A percentile compares a stretch with the other conserved stretches of the same genome.
These are phyloP conservation scores for Dendrothele bispora DNA, from an alignment of 768 basidiomycete genomes.

Conservation along the genomic window DNA sequence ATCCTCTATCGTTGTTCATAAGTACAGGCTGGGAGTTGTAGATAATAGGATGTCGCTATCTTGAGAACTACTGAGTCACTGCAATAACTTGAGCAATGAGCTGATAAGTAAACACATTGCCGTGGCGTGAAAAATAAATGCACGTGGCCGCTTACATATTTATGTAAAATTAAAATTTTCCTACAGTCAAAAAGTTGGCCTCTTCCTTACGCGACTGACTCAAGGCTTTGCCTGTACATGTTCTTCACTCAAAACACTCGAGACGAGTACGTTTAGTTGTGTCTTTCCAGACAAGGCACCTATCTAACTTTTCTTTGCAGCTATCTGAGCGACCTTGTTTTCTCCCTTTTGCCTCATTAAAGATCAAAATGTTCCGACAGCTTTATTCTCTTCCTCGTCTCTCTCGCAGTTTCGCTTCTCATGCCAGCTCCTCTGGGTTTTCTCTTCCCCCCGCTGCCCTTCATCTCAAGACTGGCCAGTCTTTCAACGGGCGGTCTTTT, in stretches of 20 bases:
- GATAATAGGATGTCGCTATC: too few relatives aligned
- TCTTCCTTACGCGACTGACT: not conserved
- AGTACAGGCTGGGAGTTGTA: too few relatives aligned
- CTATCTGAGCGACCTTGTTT: conserved; percentile 90
- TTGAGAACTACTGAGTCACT: too few relatives aligned
- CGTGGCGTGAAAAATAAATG: too few relatives aligned
- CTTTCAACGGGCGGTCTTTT: conserved; percentile 87
- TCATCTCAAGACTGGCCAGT: conserved; percentile 93
- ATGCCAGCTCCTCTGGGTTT: conserved; percentile 45
- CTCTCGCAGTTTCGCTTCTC: conserved; percentile 66
- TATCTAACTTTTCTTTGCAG: too few relatives aligned
- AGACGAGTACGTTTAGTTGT: conserved; percentile 85
- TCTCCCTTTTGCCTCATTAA: conserved; percentile 55
- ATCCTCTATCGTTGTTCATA: too few relatives aligned
- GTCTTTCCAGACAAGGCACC: too few relatives aligned
- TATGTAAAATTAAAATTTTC: too few relatives aligned
- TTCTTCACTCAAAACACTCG: conserved; percentile 84
- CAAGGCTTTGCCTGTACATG: conserved; percentile 51
- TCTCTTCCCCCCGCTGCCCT: conserved; percentile 68
- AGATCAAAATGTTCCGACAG: conserved; percentile 55
- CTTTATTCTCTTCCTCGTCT: conserved; percentile 49
- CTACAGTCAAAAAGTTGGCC: too few relatives aligned
- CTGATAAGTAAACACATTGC: too few relatives aligned
- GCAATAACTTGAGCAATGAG: too few relatives aligned
- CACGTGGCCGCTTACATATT: too few relatives aligned